Base-by-base conservation (phyloP, 1,284 basidiomycete species). In the Heterobasidion annosum region DNA sequence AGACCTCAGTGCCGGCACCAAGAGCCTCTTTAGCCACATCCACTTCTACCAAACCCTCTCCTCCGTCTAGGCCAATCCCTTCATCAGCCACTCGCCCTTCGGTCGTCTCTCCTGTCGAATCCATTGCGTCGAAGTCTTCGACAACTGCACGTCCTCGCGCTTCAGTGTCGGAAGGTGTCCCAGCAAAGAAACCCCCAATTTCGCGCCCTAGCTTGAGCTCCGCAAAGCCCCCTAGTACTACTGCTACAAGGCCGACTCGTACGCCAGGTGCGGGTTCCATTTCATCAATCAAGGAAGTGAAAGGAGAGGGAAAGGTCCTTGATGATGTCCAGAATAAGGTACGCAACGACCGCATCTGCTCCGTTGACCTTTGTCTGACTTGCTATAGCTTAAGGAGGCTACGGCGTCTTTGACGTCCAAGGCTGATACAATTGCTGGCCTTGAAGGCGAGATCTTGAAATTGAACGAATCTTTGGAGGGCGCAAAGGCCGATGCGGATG, bases 251-350 rank as follows among this genome's bases (percentile, higher is more conserved):
- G 53, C 59, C 73, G 25, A 64, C 74, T 47, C 74, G 79, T 37
- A 67, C 77, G 13, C 59, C 69, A 13, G 70, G 68, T 19, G 62
- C 77, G 32, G 70, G 74, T 13, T 88, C 87, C 3, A 81, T 89
- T 50, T 77, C 84, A 12, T 86, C 87, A 3, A 81, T 89, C 56
- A 78, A 73, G 56, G 88, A 88, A 61, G 72, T 84, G 10, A 79
- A 77, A 59, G 83, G 82, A 59, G 82, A 83, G 59, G 71, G 65
- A n/a, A 78, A 78, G 61, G 74, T 67, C 15, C 59, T 80, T 25
- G 75, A 77, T 53, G 83, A 81, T 53, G 61, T 88, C 19, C 81
- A 85, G 64, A 69, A 64, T 53, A 82, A 88, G 77, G 87, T 81
- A 62, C 50, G 69, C 48, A 35, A 16, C 19, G 19, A 6, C 61